Conservation (phyloP, 2,329 filamentous ascomycete species). For the Talaromyces atroroseus region DNA sequence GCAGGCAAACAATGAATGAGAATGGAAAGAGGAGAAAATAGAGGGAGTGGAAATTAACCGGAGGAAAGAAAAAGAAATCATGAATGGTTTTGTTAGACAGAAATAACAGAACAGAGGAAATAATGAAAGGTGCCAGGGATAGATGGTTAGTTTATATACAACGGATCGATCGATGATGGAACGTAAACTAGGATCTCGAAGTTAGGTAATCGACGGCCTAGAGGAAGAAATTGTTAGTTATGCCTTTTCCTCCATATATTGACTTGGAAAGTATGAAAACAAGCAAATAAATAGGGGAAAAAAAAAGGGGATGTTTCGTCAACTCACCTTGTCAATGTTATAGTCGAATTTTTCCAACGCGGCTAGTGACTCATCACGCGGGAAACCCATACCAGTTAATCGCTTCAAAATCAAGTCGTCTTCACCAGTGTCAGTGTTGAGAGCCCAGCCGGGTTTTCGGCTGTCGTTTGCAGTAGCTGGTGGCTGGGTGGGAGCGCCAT, state of each 20-base stretch:
- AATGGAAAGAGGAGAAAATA: neutral
- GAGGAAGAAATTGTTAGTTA: neutral
- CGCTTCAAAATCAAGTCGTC: constrained; percentile 91
- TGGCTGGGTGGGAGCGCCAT: constrained; percentile 5
- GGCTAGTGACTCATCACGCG: constrained; percentile 63
- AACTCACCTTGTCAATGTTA: constrained; percentile 79
- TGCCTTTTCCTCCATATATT: neutral
- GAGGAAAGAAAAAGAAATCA: neutral
- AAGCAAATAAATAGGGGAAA: too few relatives aligned
- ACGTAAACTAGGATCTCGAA: constrained; percentile 32
- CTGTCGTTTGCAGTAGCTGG: constrained; percentile 17
- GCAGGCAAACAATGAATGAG: neutral
- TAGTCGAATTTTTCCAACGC: constrained; percentile 95
- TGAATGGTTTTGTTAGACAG: neutral
- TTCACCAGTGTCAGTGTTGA: constrained; percentile 69
- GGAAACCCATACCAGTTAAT: constrained; percentile 83
- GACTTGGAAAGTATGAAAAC: too few relatives aligned
- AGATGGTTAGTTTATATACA: constrained; percentile 3
- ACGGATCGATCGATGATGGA: neutral
- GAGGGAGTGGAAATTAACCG: neutral
- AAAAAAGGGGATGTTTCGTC: neutral
- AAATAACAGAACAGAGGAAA: neutral
- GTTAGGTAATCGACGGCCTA: constrained; percentile 39
- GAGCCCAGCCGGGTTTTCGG: constrained; percentile 55
- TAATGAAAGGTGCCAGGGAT: neutral